phyloP scores from a whole-genome alignment of 2,329 filamentous ascomycete species.

The Dendryphion nanum region DNA sequence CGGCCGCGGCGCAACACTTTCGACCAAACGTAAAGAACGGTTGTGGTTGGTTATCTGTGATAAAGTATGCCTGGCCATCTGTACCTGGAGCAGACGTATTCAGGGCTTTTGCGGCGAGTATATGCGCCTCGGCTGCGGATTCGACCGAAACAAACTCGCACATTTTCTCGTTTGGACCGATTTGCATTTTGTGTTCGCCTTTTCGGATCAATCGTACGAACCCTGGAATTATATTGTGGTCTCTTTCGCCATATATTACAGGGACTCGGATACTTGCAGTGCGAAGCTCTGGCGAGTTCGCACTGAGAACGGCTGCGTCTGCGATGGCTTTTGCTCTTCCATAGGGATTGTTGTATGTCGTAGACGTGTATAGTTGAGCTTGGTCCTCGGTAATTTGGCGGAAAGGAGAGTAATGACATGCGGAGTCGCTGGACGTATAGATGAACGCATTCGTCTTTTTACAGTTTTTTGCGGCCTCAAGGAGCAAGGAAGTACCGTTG shows the following conservation, averaged over 20 bases:
- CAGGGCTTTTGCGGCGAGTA: constrained; percentile 46
- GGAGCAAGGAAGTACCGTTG: constrained; percentile 43
- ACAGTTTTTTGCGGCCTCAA: constrained; percentile 36
- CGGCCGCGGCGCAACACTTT: constrained; percentile 38
- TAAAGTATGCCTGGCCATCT: constrained; percentile 46
- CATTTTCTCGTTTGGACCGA: constrained; percentile 47
- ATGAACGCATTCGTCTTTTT: constrained; percentile 45
- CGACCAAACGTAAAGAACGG: constrained; percentile 46
- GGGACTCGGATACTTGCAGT: constrained; percentile 45
- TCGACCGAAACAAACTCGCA: constrained; percentile 49
- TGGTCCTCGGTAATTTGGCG: constrained; percentile 12
- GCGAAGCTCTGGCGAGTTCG: constrained; percentile 36
- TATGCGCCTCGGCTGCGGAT: constrained; percentile 48
- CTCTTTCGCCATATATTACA: constrained; percentile 46
- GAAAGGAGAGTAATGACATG: constrained; percentile 3
- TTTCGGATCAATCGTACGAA: constrained; percentile 38
- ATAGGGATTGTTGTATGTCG: constrained; percentile 8
- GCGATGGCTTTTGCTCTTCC: constrained; percentile 21
- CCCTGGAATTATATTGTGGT: constrained; percentile 39
- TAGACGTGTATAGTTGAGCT: constrained; percentile 8
- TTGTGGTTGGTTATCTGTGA: constrained; percentile 43
- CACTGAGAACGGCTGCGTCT: constrained; percentile 12
- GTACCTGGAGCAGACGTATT: constrained; percentile 36
- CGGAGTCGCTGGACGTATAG: constrained; percentile 35
- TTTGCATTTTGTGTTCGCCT: constrained; percentile 45